Percentiles rank a stretch among this genome's conserved stretches.
Conservation (phyloP, 345 rosid species). For the Euphorbia peplus region DNA sequence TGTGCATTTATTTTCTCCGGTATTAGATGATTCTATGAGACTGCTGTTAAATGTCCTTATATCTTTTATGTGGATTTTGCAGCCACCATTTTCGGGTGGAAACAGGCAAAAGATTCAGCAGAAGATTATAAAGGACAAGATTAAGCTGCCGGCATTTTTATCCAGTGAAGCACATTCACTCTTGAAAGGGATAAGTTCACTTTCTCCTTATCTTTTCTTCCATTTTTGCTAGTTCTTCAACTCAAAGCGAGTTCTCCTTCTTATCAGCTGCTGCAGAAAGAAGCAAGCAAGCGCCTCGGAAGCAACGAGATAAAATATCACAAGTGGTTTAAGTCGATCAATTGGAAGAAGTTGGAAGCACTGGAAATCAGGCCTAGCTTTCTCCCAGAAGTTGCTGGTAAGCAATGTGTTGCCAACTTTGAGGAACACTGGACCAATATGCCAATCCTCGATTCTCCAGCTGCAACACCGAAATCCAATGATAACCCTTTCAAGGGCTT, state of each 20-base stretch:
- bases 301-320: constrained; percentile 66
- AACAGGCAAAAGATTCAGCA: constrained; percentile 61
- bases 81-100: constrained; percentile 87
- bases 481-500: constrained; percentile 66
- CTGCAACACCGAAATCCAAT: constrained; percentile 57
- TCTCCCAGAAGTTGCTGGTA: constrained; percentile 70
- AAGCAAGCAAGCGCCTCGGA: constrained; percentile 66
- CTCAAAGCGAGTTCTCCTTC: background rate
- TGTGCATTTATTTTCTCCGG: background rate
- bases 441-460: constrained; percentile 75
- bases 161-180: constrained; percentile 78
- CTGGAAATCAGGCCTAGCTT: constrained; percentile 77
- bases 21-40: background rate
- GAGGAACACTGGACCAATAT: constrained; percentile 83
- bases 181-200: constrained; percentile 62
- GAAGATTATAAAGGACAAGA: constrained; percentile 76
- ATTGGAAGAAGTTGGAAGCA: constrained; percentile 83
- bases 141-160: constrained; percentile 66
- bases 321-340: constrained; percentile 80
- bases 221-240: background rate
- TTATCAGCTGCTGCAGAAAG: constrained; percentile 66
- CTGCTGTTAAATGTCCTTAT: background rate
- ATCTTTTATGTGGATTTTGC: constrained; percentile 19
- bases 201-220: no score
- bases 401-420: constrained; percentile 81